Base-by-base conservation (phyloP, 768 basidiomycete species). In the Amanita pseudoporphyria region DNA sequence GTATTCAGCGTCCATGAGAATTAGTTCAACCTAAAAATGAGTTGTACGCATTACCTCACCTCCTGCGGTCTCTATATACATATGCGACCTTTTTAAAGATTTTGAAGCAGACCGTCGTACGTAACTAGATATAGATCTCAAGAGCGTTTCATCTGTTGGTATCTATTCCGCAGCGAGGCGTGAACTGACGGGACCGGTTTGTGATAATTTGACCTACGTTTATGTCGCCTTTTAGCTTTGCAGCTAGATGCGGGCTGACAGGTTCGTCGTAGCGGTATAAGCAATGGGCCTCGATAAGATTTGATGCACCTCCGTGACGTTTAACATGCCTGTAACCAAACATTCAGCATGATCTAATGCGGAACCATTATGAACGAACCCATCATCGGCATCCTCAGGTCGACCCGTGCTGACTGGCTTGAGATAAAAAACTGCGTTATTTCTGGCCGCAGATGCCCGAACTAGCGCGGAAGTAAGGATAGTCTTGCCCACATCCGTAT, bases 401-500 rank as follows among this genome's bases (percentile, higher is more conserved):
- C 82, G 72, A 2, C 95, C 95, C 0, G 95, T 95, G 63, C 91
- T 94, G 52, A 97, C 81, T 0, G 95, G 95, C 60, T 98, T 98
- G 48, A 89, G 68, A 54, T 89, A 89, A 56, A 78, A 80, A 0
- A 81, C 81, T 32, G 66, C 60, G 2, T 70, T 70, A 21, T 71
- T 68, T 47, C 63, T 67, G 1, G 73, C 62, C 0, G 82, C 82
- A n/a, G 88, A 87, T 0, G 88, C 84, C 31, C 87, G 75, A 38
- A 83, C 78, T 31, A 98, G 79, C 1, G 89, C 89, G 2, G 92
- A 79, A 1, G 90, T 86, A 47, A 97, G 69, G 51, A 97, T 76
- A 0, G 94, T 96, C 67, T 98, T 97, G 22, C 95, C 95, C 44
- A 97, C 93, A 64, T 92, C 83, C 2, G 95, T 98, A 66, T 95